Percentiles rank a stretch among this genome's conserved stretches.
phyloP scores from a whole-genome alignment of 495 filamentous ascomycete species.

The Hyaloscypha bicolor region DNA sequence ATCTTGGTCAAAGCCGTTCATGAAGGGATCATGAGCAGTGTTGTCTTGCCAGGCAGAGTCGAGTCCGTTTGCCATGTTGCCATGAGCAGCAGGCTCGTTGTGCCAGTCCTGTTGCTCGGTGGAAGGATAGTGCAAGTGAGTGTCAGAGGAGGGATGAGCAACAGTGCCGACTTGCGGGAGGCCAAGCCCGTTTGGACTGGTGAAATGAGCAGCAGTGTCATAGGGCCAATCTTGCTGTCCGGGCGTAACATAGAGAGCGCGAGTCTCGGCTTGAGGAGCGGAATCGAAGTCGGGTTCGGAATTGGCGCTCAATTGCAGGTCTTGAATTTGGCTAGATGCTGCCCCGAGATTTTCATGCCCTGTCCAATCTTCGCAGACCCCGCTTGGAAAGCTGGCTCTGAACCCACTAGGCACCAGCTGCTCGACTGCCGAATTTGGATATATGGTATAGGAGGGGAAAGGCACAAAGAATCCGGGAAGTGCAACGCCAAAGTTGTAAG shows the following conservation, averaged over 20 bases:
- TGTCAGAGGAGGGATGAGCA: neutral
- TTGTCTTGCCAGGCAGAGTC: neutral
- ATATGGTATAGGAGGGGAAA: neutral
- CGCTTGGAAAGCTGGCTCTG: neutral
- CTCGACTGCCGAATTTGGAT: neutral
- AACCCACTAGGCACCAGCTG: neutral
- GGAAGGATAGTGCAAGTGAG: neutral
- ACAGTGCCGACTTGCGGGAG: constrained; percentile 1
- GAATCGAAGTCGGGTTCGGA: neutral
- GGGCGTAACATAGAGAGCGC: neutral
- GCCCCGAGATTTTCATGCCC: neutral
- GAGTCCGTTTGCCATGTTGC: neutral
- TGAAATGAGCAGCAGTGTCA: constrained; percentile 1
- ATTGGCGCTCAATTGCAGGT: constrained; percentile 1
- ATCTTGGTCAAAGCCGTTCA: neutral
- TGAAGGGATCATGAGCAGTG: neutral
- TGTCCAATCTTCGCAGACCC: constrained; percentile 1
- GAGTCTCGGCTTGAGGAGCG: neutral
- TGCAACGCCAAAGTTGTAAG: neutral
- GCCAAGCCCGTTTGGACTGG: neutral
- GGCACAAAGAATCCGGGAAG: neutral
- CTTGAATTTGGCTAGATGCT: constrained; percentile 3
- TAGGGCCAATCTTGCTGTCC: neutral
- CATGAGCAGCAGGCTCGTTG: neutral
- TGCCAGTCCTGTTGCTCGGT: constrained; percentile 4